Percentiles rank a stretch among this genome's conserved stretches.
These are phyloP conservation scores for Litsea cubeba DNA, from an alignment of 164 flowering plant species.

Conservation along the genomic window DNA sequence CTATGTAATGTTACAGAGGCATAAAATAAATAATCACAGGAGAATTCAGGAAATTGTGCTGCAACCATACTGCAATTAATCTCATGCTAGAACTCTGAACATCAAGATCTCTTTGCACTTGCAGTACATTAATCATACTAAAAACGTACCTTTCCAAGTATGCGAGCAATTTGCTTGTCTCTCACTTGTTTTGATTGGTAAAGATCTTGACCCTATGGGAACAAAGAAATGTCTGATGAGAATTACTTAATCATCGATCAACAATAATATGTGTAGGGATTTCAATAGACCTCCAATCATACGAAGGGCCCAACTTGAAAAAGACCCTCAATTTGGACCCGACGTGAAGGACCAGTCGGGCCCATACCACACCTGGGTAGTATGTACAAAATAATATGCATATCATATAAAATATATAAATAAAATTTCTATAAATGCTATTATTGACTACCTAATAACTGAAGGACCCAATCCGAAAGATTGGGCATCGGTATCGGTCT, in stretches of 20 bases:
- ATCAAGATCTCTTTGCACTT: background rate
- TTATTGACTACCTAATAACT: no score
- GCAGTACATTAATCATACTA: background rate
- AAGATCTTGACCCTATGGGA: slow-evolving; percentile 85
- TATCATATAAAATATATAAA: no score
- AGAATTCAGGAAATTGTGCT: background rate
- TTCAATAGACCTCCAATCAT: no score
- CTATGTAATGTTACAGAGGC: background rate
- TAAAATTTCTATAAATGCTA: no score
- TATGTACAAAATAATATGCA: no score
- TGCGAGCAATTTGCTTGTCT: slow-evolving; percentile 97
- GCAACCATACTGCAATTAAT: background rate
- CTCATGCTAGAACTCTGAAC: background rate
- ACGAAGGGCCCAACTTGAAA: no score
- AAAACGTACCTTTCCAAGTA: slow-evolving; percentile 84
- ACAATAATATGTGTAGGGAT: background rate
- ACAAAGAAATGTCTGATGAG: slow-evolving; percentile 12
- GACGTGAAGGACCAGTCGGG: no score
- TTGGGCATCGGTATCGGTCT: no score
- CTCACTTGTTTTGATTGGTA: slow-evolving; percentile 89
- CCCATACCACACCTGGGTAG: no score
- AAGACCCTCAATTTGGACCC: no score
- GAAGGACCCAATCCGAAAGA: no score
- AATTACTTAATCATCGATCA: background rate
- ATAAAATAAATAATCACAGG: background rate